Base-by-base conservation (phyloP, 225 moss, liverwort and hornwort genomes). In the Pseudoscleropodium purum region DNA sequence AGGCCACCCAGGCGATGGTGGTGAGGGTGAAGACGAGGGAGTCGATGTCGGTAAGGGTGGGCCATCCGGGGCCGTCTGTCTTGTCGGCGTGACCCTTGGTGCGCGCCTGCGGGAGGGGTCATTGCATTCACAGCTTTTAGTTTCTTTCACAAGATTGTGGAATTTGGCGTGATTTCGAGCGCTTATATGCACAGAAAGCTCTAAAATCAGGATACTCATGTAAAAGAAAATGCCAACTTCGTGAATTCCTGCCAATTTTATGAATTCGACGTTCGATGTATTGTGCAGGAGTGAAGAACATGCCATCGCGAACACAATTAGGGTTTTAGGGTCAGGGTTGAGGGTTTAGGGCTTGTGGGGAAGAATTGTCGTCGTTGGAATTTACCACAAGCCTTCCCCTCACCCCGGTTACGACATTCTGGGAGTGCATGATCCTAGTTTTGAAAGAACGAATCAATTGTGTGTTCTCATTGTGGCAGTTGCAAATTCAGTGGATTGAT, bases 1-100 rank as follows among this genome's bases (percentile, higher is more conserved):
- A 97, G 17, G 93, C 95, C 6, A 98, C 85, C 96, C 96, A 98
- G 9, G 91, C 82, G 43, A 95, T 95, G 39, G 93, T 96, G 26
- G 95, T 95, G 68, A 95, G n/a, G 5, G 93, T 89, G 27, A 92
- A 88, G 0, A 59, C 87, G 61, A 97, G 87, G n/a, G 65, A 86
- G 21, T 88, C 85, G 18, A 89, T 77, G n/a, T 92, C 92, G 88
- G 92, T 27, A 30, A 95, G 76, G 54, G 81, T 63, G 16, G 97
- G 95, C 97, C 97, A 97, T 15, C 95, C 94, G 7, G 87, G 82
- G 6, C 75, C 68, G 85, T 94, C 95, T n/a, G 90, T 84, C 95
- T 94, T 94, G 90, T 94, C 95, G 82, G 70, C 95, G 89, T 95
- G 95, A 9, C 95, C 97, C 8, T 90, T 90, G 11, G 92, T 92